A percentile compares a stretch with the other conserved stretches of the same genome.
Conservation (phyloP, 331 rosid genomes). For the Quercus tomentella region DNA sequence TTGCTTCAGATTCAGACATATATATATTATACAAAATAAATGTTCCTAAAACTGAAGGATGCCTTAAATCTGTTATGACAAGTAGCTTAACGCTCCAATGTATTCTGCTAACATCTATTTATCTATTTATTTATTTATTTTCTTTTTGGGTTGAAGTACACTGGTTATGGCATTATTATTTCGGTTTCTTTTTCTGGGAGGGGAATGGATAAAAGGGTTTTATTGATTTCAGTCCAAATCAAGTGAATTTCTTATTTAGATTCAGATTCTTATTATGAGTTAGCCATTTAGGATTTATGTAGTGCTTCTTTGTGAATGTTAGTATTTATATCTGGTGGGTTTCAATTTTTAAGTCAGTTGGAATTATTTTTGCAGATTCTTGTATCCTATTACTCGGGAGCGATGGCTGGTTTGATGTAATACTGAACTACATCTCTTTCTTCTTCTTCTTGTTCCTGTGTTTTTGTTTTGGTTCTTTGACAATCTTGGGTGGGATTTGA, state of each 20-base stretch:
- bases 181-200: background rate
- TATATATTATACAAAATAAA: background rate
- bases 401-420: conserved; percentile 28
- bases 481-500: conserved; percentile 18
- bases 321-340: background rate
- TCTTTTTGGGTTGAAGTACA: background rate
- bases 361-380: conserved; percentile 33
- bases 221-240: background rate
- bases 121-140: background rate
- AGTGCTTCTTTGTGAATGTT: background rate
- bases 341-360: background rate
- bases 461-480: background rate
- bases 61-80: background rate
- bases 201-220: background rate
- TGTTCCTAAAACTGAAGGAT: background rate
- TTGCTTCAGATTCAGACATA: background rate
- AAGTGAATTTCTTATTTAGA: background rate
- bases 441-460: background rate
- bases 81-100: background rate
- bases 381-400: conserved; percentile 3
- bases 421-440: background rate
- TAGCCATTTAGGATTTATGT: background rate
- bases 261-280: background rate
- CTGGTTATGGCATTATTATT: background rate
- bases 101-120: background rate